Evolutionary conservation across 306 rosid species (phyloP), one percentile per base, ranked within the genome.

Genomic region (Vigna angularis): DNA sequence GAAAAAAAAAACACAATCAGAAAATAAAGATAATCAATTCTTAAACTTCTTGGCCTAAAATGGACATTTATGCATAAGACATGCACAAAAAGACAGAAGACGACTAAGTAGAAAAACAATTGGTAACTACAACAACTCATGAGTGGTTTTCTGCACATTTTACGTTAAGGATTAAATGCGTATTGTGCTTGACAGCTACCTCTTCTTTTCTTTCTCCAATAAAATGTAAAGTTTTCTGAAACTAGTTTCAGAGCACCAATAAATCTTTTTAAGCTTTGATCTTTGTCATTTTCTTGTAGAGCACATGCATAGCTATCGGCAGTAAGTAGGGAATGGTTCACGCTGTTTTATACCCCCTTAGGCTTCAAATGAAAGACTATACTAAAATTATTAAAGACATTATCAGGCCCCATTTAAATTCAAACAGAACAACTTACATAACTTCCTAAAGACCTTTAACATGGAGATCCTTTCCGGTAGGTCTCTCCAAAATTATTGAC

Each of bases 341-440:
- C 26, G 53, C 55, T 16, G 50, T 45, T 45, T 45, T 10, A 44
- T 44, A 44, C 49, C 11, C 50, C 50, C 12, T 11, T 45, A 45
- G 50, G 50, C 16, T 12, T 45, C 50, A 12, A 45, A 16, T 45
- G 16, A 30, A 45, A 48, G 34, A 24, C 18, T 20, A 62, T 51
- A 40, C 36, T 49, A 22, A 79, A 52, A 61, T 26, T 22, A 75
- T 68, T 67, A 70, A 75, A 58, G 8, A 53, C 28, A 82, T 70
- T 30, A 11, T 36, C 1, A 1, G 26, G 49, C 65, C 36, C 11
- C 1, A 9, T 62, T 53, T 76, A 66, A 70, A 51, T 30, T 71
- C 49, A 58, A 49, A 36, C 1, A n/a, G 18, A 40, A 69, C 47
- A n/a, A 17, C 17, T 82, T 48, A 74, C 38, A 45, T 56, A 38